Conservation (phyloP, 2,329 filamentous ascomycete genomes). For the Didymella lethalis region DNA sequence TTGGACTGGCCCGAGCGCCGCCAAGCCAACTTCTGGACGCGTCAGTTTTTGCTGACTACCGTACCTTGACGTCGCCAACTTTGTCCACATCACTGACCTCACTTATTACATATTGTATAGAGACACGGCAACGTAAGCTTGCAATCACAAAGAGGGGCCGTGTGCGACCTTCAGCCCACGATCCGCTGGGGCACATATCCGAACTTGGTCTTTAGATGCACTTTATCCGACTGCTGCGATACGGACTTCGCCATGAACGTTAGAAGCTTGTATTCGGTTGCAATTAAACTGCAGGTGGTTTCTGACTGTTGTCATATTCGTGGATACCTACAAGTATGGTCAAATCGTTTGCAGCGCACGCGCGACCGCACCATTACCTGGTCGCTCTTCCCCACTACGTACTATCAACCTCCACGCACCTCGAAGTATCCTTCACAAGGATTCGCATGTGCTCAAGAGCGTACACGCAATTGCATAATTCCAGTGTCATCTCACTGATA, state of each 20-base stretch:
- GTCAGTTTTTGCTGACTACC: neutral
- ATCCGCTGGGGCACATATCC: neutral
- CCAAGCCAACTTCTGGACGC: constrained; percentile 7
- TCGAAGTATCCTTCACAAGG: neutral
- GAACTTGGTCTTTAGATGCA: neutral
- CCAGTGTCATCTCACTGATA: neutral
- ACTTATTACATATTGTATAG: neutral
- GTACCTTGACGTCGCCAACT: neutral
- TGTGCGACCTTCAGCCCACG: neutral
- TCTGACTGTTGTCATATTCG: neutral
- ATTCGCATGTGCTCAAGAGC: neutral
- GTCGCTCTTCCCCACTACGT: neutral
- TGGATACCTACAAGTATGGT: neutral
- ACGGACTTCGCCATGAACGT: neutral
- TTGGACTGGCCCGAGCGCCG: constrained; percentile 10
- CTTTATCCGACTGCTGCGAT: neutral
- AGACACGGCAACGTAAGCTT: neutral
- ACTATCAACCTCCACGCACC: neutral
- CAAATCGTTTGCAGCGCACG: neutral
- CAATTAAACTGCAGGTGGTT: neutral
- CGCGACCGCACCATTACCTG: neutral
- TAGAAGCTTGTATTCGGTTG: neutral
- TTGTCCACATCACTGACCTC: neutral
- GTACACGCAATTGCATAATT: neutral
- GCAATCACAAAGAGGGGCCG: neutral